phyloP scores from a whole-genome alignment of 495 filamentous ascomycete genomes.

The Penicillium turbatum region DNA sequence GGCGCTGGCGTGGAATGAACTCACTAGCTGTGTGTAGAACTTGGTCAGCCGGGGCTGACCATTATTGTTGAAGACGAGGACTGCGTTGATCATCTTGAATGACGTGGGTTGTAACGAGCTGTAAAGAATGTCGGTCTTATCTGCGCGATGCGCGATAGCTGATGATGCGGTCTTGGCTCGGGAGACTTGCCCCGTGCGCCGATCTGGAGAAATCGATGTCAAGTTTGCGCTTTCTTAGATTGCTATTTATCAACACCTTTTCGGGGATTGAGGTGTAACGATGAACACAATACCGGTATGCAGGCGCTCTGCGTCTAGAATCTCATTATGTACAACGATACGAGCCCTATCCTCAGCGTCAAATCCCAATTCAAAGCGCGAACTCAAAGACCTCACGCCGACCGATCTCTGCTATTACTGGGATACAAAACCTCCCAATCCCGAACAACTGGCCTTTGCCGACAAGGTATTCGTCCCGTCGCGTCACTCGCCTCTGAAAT shows the following conservation, averaged over 20 bases:
- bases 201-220: conserved; percentile 12
- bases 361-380: conserved; percentile 26
- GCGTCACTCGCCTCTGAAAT: conserved; percentile 54
- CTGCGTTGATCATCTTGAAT: conserved; percentile 93
- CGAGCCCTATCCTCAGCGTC: conserved; percentile 8
- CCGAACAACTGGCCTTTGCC: conserved; percentile 51
- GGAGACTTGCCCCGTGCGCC: conserved; percentile 12
- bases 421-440: conserved; percentile 53
- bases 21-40: conserved; percentile 96
- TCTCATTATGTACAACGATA: conserved; percentile 11
- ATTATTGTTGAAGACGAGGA: conserved; percentile 97
- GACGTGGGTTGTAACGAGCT: neutral
- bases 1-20: conserved; percentile 16
- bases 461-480: conserved; percentile 57
- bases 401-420: conserved; percentile 50
- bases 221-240: neutral
- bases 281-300: conserved; percentile 4
- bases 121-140: neutral
- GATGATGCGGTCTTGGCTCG: conserved; percentile 7
- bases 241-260: neutral
- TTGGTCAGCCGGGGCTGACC: conserved; percentile 95
- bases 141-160: conserved; percentile 3
- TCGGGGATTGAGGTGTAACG: neutral
- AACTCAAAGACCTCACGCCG: conserved; percentile 34
- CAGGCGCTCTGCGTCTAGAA: neutral